phyloP scores from a whole-genome alignment of 768 basidiomycete genomes.

The Favolaschia claudopus region DNA sequence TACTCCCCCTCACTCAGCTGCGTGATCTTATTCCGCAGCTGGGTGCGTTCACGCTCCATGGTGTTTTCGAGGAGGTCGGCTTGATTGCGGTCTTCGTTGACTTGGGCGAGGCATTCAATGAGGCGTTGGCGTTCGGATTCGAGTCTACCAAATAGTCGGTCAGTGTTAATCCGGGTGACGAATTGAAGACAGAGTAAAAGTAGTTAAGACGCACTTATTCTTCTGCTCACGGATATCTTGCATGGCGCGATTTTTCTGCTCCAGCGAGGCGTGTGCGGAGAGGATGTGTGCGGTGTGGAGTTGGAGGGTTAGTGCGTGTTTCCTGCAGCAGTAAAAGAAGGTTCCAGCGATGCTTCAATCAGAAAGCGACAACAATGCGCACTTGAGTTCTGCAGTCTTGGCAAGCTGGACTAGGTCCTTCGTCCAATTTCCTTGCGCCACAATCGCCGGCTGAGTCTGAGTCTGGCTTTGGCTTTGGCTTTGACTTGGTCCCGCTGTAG shows the following conservation, averaged over 20 bases:
- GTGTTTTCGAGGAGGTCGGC: slow-evolving; percentile 74
- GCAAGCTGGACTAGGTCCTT: slow-evolving; percentile 86
- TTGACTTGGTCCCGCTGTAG: slow-evolving; percentile 42
- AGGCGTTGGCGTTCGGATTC: slow-evolving; percentile 80
- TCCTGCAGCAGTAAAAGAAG: slow-evolving; percentile 1
- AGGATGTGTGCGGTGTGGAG: slow-evolving; percentile 88
- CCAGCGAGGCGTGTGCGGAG: slow-evolving; percentile 81
- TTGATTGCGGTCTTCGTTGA: slow-evolving; percentile 87
- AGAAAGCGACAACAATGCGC: slow-evolving; percentile 39
- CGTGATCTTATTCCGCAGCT: slow-evolving; percentile 73
- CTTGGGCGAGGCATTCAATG: slow-evolving; percentile 71
- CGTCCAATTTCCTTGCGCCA: slow-evolving; percentile 88
- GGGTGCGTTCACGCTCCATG: slow-evolving; percentile 75
- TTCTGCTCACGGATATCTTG: slow-evolving; percentile 87
- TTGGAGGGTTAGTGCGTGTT: slow-evolving; percentile 84
- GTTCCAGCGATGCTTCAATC: neutral
- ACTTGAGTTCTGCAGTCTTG: slow-evolving; percentile 91
- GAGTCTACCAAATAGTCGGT: slow-evolving; percentile 51
- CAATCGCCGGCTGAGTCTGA: too few relatives aligned
- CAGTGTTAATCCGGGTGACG: neutral
- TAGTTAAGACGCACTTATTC: slow-evolving; percentile 66
- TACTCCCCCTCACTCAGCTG: slow-evolving; percentile 80
- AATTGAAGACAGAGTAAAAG: neutral
- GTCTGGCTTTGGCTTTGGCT: slow-evolving; percentile 32
- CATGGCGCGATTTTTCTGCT: slow-evolving; percentile 79